phyloP scores from a whole-genome alignment of 2,329 filamentous ascomycete genomes.

The Fonsecaea erecta region DNA sequence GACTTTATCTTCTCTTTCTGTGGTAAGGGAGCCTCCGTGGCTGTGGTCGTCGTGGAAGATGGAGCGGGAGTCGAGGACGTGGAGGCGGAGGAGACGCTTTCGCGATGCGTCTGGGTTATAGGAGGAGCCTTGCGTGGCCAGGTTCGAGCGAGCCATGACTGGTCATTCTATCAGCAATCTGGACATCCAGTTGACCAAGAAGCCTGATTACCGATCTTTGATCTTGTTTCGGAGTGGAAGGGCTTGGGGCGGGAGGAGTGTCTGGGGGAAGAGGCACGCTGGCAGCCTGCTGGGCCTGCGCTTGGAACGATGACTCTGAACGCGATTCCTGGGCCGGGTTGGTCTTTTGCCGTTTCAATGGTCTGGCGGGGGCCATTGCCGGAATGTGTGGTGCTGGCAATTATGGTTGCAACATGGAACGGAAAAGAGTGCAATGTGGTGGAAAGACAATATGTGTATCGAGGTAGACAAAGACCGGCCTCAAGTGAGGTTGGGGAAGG shows the following conservation, averaged over 20 bases:
- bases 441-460: too few relatives aligned
- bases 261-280: constrained; percentile 29
- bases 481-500: not conserved
- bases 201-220: constrained; percentile 27
- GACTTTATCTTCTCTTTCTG: constrained; percentile 40
- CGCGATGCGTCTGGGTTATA: constrained; percentile 55
- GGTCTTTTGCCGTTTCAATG: constrained; percentile 37
- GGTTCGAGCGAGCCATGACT: constrained; percentile 51
- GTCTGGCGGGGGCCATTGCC: constrained; percentile 35
- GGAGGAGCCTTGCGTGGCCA: constrained; percentile 56
- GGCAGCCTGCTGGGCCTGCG: constrained; percentile 27
- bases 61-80: not conserved
- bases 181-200: not conserved
- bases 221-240: constrained; percentile 5
- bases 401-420: not conserved
- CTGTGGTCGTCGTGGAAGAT: constrained; percentile 43
- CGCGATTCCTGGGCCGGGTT: constrained; percentile 27
- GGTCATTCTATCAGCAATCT: not conserved
- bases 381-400: not conserved
- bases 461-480: too few relatives aligned
- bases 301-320: constrained; percentile 14
- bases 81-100: constrained; percentile 51
- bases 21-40: constrained; percentile 43
- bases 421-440: not conserved
- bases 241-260: constrained; percentile 12